Percentiles rank a stretch among this genome's conserved stretches.
Conservation (phyloP, 805 yeast genomes). For the Saturnispora kantuleensis region DNA sequence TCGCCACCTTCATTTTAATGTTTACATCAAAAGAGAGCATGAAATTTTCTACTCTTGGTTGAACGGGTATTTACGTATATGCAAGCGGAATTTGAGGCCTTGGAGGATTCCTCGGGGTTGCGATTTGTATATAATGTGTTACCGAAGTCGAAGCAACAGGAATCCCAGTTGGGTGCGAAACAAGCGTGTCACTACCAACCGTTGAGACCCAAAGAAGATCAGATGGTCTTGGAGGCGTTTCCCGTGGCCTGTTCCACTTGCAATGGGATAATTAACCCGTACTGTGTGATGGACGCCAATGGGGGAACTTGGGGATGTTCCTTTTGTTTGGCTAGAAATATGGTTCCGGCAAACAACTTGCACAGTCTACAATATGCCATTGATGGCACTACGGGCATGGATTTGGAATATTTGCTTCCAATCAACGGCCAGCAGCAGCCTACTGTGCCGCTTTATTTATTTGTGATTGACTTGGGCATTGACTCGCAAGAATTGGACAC, state of each 20-base stretch:
- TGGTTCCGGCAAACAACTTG: slow-evolving; percentile 21
- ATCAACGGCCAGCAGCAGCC: slow-evolving; percentile 19
- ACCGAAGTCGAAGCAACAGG: slow-evolving; percentile 46
- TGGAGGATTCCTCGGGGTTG: slow-evolving; percentile 66
- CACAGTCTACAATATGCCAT: slow-evolving; percentile 29
- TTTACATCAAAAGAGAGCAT: not conserved
- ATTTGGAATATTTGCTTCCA: slow-evolving; percentile 40
- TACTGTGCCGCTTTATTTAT: slow-evolving; percentile 32
- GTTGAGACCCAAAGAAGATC: slow-evolving; percentile 35
- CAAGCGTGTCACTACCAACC: slow-evolving; percentile 53
- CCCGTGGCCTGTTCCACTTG: slow-evolving; percentile 46
- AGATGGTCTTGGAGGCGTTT: slow-evolving; percentile 29
- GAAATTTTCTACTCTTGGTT: too few species aligned
- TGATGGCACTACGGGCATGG: slow-evolving; percentile 29
- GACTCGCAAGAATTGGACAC: slow-evolving; percentile 38
- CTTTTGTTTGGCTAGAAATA: slow-evolving; percentile 42
- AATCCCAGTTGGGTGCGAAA: slow-evolving; percentile 43
- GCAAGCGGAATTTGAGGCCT: slow-evolving; percentile 32
- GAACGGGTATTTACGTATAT: not conserved
- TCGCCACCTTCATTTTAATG: not conserved
- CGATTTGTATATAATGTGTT: slow-evolving; percentile 65
- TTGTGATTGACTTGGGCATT: slow-evolving; percentile 48
- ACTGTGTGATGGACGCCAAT: slow-evolving; percentile 19
- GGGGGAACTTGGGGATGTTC: slow-evolving; percentile 41
- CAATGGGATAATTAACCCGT: slow-evolving; percentile 46